Percentiles rank a stretch among this genome's conserved stretches.
These are phyloP conservation scores for Talaromyces albobiverticillius DNA, from an alignment of 2,329 filamentous ascomycete species.

Conservation along the genomic window DNA sequence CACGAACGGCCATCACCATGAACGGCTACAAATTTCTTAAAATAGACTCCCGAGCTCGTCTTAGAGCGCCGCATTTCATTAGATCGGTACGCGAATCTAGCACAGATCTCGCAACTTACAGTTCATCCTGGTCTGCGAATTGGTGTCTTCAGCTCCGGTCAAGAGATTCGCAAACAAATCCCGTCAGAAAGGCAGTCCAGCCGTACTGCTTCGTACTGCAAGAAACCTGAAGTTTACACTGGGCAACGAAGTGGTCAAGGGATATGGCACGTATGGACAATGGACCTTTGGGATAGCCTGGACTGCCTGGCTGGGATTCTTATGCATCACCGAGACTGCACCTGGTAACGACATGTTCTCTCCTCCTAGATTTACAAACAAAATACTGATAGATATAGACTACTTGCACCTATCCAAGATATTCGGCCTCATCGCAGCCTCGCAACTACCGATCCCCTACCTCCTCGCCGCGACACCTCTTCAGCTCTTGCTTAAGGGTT, in stretches of 20 bases:
- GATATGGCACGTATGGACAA: not conserved
- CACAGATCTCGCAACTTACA: not conserved
- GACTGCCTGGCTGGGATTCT: not conserved
- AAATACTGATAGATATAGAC: not conserved
- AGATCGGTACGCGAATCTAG: not conserved
- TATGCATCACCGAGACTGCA: not conserved
- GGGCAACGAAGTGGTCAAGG: not conserved
- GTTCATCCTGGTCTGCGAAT: not conserved
- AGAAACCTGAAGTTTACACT: not conserved
- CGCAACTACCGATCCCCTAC: not conserved
- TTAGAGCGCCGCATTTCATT: not conserved
- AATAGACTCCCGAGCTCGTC: not conserved
- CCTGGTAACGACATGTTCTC: not conserved
- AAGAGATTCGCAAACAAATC: not conserved
- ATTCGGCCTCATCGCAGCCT: not conserved
- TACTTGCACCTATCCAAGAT: not conserved
- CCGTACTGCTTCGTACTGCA: not conserved
- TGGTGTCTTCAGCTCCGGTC: not conserved
- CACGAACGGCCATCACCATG: not conserved
- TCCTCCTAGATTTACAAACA: not conserved
- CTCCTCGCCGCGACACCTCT: not conserved
- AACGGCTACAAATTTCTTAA: not conserved
- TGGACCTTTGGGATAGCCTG: not conserved
- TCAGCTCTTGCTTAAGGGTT: not conserved
- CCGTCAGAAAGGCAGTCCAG: not conserved